These are phyloP conservation scores for Cyclotella kingstonii DNA, from an alignment of 108 stramenopile genomes.

Conservation along the genomic window DNA sequence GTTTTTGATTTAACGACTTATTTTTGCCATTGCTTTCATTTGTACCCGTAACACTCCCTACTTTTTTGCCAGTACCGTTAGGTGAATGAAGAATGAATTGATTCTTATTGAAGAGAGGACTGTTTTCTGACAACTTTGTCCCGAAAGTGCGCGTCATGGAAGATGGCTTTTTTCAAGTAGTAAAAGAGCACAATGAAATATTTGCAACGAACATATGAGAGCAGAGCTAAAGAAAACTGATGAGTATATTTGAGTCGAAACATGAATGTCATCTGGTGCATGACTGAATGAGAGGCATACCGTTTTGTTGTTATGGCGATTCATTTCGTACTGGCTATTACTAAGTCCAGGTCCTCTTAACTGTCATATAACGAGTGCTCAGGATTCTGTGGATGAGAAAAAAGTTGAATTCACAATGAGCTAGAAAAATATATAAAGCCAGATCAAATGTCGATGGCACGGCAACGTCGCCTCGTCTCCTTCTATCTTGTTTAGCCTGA, in stretches of 20 bases:
- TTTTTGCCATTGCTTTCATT: neutral
- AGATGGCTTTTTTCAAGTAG: neutral
- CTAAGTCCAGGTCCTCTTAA: neutral
- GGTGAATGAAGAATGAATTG: neutral
- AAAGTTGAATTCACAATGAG: too few relatives aligned
- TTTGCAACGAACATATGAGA: too few relatives aligned
- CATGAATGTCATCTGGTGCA: too few relatives aligned
- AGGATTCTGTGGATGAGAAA: too few relatives aligned
- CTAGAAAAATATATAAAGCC: too few relatives aligned
- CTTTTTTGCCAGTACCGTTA: neutral
- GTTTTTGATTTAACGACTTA: neutral
- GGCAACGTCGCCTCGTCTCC: too few relatives aligned
- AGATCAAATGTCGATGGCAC: too few relatives aligned
- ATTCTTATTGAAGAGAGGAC: conserved; percentile 3
- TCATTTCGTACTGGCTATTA: neutral
- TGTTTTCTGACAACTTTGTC: conserved; percentile 23
- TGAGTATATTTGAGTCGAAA: too few relatives aligned
- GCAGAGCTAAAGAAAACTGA: too few relatives aligned
- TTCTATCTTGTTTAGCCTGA: too few relatives aligned
- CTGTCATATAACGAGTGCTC: too few relatives aligned
- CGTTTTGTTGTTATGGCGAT: neutral
- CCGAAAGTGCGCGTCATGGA: conserved; percentile 9
- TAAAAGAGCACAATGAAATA: neutral
- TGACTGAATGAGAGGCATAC: too few relatives aligned
- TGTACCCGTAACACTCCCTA: neutral